Conservation (phyloP, 768 basidiomycete species). For the Boletus pseudo-olivaceus region DNA sequence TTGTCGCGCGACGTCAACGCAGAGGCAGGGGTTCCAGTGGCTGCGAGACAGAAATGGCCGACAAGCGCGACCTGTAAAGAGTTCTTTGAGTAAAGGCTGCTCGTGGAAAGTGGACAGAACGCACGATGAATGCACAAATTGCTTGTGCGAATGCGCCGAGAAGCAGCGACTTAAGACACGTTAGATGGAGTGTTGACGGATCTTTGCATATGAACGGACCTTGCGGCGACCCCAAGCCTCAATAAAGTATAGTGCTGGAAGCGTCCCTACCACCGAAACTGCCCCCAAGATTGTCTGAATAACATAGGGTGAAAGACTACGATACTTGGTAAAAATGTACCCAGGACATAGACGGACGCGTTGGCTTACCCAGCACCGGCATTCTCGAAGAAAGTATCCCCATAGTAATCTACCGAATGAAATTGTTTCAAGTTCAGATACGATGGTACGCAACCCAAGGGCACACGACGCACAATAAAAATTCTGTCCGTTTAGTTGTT, state of each 20-base stretch:
- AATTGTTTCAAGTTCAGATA: conserved; percentile 8
- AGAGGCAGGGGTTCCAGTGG: conserved; percentile 43
- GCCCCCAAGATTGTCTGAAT: conserved; percentile 75
- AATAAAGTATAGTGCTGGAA: conserved; percentile 67
- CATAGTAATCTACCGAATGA: conserved; percentile 63
- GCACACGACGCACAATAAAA: conserved; percentile 57
- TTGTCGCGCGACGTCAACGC: conserved; percentile 55
- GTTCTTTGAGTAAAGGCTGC: neutral
- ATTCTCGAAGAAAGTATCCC: conserved; percentile 76
- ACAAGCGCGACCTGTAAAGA: conserved; percentile 58
- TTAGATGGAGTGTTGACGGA: neutral
- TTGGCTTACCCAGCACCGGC: conserved; percentile 56
- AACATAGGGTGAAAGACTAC: conserved; percentile 62
- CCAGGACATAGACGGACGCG: neutral
- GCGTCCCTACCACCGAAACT: conserved; percentile 67
- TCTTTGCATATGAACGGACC: conserved; percentile 30
- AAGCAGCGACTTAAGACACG: conserved; percentile 51
- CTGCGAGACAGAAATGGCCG: conserved; percentile 64
- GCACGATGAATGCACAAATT: conserved; percentile 57
- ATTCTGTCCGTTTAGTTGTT: conserved; percentile 78
- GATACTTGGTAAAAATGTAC: neutral
- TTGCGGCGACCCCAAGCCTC: conserved; percentile 73
- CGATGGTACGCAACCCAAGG: neutral
- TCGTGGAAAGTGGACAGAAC: conserved; percentile 11
- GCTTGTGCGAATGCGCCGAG: conserved; percentile 61